Conservation (phyloP, 2,329 filamentous ascomycete species). For the Huntiella decipiens region DNA sequence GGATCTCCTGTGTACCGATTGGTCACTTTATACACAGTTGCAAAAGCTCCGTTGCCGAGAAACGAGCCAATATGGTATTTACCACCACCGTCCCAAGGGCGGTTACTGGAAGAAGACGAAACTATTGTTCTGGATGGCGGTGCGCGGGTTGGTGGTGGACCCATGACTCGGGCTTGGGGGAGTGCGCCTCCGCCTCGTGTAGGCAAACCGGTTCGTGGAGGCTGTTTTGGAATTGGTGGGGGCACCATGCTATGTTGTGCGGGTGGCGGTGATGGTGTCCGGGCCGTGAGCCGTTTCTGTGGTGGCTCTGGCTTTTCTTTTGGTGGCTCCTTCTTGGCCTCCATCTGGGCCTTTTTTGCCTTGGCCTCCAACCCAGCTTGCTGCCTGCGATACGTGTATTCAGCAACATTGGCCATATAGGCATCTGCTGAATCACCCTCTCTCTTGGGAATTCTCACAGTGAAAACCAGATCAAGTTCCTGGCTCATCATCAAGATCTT, state of each 20-base stretch:
- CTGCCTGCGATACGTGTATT: conserved; percentile 22
- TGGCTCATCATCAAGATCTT: conserved; percentile 40
- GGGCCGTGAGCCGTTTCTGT: neutral
- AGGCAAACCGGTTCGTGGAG: neutral
- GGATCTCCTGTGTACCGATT: conserved; percentile 66
- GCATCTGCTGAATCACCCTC: conserved; percentile 45
- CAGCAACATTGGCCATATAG: conserved; percentile 50
- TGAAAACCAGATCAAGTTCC: conserved; percentile 49
- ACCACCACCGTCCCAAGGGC: conserved; percentile 56
- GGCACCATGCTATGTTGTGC: neutral
- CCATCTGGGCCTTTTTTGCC: too few relatives aligned
- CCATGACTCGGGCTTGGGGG: neutral
- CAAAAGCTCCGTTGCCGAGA: conserved; percentile 89
- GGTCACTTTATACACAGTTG: conserved; percentile 78
- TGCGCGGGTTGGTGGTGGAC: neutral
- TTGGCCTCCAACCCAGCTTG: too few relatives aligned
- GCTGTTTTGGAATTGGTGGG: neutral
- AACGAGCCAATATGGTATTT: conserved; percentile 67
- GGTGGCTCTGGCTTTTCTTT: neutral
- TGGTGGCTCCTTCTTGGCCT: conserved; percentile 1
- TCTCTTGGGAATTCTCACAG: conserved; percentile 65
- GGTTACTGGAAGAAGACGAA: neutral
- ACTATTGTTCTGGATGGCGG: neutral
- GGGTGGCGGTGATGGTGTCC: neutral
- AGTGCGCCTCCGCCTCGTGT: neutral